These are phyloP conservation scores for Daldinia grandis DNA, from an alignment of 495 filamentous ascomycete genomes.

Conservation along the genomic window DNA sequence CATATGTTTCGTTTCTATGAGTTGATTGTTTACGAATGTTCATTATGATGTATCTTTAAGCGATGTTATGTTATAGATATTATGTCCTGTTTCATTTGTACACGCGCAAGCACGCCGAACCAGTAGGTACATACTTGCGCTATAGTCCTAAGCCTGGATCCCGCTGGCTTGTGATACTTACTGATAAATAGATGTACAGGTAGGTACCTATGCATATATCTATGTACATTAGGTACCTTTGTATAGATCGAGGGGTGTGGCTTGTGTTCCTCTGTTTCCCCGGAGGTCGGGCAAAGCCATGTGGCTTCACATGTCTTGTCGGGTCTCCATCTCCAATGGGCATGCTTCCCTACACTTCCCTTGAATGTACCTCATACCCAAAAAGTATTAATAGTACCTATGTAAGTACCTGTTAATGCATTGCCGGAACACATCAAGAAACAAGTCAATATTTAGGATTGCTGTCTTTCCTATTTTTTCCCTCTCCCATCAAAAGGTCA, in stretches of 20 bases:
- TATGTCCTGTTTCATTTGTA: neutral
- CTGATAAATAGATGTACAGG: neutral
- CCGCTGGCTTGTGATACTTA: too few relatives aligned
- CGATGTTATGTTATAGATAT: neutral
- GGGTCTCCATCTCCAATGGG: constrained; percentile 5
- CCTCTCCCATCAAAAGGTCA: neutral
- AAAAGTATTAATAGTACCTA: neutral
- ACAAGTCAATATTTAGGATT: constrained; percentile 7
- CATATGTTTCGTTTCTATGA: neutral
- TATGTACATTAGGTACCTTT: neutral
- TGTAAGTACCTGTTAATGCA: constrained; percentile 17
- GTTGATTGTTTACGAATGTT: neutral
- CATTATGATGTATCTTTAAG: neutral
- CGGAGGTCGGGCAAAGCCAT: constrained; percentile 14
- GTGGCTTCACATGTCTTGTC: constrained; percentile 35
- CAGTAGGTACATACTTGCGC: neutral
- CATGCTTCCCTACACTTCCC: neutral
- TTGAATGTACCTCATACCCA: neutral
- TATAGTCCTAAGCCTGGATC: too few relatives aligned
- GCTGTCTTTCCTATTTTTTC: neutral
- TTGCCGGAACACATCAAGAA: constrained; percentile 22
- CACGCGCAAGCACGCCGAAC: neutral
- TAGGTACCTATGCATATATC: neutral
- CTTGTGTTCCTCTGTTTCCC: constrained; percentile 2
- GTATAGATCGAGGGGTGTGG: constrained; percentile 9